Base-by-base conservation (phyloP, 2,329 filamentous ascomycete genomes). In the Alternaria ethzedia region DNA sequence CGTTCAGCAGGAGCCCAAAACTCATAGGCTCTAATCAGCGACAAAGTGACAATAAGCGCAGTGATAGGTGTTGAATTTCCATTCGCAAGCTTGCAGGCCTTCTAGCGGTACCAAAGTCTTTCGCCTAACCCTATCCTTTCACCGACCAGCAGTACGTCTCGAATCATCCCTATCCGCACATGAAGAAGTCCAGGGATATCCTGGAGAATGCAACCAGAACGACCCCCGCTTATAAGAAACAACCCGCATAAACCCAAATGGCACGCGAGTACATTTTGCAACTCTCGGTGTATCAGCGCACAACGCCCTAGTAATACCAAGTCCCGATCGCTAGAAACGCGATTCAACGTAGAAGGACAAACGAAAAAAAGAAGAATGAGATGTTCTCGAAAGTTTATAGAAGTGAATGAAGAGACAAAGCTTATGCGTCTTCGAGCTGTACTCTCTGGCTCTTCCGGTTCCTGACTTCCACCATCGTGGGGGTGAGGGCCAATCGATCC, bases 371-470 rank as follows among this genome's bases (percentile, higher is more conserved):
- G 30, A 43, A 51, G 13, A 41, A 28, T 15, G 45, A 55, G 45
- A 46, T 54, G 11, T 43, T 44, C 15, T 41, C 36, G 15, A 47
- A 30, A 45, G n/a, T 54, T 52, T 25, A 10, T 41, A 41, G 44
- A 47, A 50, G 60, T 56, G 52, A 57, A 57, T 25, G 30, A n/a
- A 32, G 52, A 45, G 36, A 41, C 8, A 32, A 51, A 28, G 43
- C 50, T 65, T 70, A 79, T 11, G 71, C 74, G 58, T 79, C 75
- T n/a, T 76, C 77, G 36, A 80, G 57, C 64, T 76, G 73, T 44
- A 79, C 78, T 51, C 74, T 66, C 47, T 79, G 77, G 60, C 76
- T 79, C 69, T 73, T 78, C 12, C 77, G 66, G 30, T 79, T 78
- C 63, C 70, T 72, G 36, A 80, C 69, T 50, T 80, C 76, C 6